Conservation (phyloP, 345 rosid species). For the Brassica incana region DNA sequence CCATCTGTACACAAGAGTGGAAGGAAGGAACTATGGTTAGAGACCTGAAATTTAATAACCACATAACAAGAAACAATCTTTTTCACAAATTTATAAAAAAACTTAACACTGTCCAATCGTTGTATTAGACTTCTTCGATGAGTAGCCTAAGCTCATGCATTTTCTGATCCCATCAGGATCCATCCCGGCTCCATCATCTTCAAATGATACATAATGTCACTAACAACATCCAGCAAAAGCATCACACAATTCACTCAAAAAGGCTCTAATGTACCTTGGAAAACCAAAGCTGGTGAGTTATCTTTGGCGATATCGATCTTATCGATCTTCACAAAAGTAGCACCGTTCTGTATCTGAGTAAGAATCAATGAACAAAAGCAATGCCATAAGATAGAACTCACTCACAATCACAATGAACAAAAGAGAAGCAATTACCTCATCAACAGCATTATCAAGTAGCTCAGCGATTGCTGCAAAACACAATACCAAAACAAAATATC, state of each 20-base stretch:
- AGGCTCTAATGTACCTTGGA: slow-evolving; percentile 55
- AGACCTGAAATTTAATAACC: neutral
- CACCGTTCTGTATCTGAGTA: slow-evolving; percentile 74
- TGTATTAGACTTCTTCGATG: slow-evolving; percentile 82
- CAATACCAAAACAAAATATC: too few species aligned
- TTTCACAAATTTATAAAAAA: neutral
- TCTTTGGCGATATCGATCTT: slow-evolving; percentile 68
- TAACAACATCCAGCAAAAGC: neutral
- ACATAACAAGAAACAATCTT: slow-evolving; percentile 16
- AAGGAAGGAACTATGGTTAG: neutral
- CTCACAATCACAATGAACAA: neutral
- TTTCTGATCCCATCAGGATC: slow-evolving; percentile 74
- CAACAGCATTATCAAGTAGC: slow-evolving; percentile 93
- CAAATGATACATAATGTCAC: slow-evolving; percentile 10
- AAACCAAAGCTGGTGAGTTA: slow-evolving; percentile 77
- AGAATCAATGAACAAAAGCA: slow-evolving; percentile 18
- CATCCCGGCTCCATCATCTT: slow-evolving; percentile 99
- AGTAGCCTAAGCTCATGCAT: slow-evolving; percentile 98
- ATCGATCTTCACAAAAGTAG: slow-evolving; percentile 85
- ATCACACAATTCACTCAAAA: neutral
- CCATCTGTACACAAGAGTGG: slow-evolving; percentile 58
- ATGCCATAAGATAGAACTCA: neutral
- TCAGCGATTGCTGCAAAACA: slow-evolving; percentile 89
- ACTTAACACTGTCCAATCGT: slow-evolving; percentile 90
- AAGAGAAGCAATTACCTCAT: slow-evolving; percentile 58